Conservation (phyloP, 352 stramenopile genomes). For the Pythium aristosporum region DNA sequence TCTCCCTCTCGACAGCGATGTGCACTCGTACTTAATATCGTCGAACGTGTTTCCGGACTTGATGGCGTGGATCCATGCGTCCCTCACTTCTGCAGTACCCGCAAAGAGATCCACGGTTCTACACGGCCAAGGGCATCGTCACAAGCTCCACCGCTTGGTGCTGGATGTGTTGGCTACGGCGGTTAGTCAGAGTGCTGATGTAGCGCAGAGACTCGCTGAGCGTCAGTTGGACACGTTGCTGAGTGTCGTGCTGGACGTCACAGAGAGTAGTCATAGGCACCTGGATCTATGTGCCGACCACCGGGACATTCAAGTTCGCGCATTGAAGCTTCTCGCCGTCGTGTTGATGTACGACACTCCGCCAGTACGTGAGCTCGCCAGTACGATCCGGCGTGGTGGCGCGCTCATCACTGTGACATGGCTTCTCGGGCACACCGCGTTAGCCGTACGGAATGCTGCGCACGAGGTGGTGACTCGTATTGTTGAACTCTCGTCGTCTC, state of each 20-base stretch:
- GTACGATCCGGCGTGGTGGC: conserved; percentile 36
- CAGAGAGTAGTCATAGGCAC: not conserved
- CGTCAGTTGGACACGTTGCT: conserved; percentile 10
- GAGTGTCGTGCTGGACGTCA: not conserved
- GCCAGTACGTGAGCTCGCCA: conserved; percentile 17
- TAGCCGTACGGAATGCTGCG: conserved; percentile 24
- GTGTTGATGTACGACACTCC: conserved; percentile 19
- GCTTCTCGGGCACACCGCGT: conserved; percentile 31
- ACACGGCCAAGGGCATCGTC: not conserved
- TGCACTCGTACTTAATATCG: conserved; percentile 61
- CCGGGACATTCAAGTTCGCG: not conserved
- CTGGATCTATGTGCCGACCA: not conserved
- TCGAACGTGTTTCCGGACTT: conserved; percentile 51
- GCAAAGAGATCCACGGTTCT: not conserved
- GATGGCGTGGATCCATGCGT: conserved; percentile 60
- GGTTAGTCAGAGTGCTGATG: not conserved
- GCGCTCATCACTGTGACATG: conserved; percentile 43
- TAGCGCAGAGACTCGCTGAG: not conserved
- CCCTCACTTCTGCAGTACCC: not conserved
- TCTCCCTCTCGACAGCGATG: conserved; percentile 3
- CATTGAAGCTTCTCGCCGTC: not conserved
- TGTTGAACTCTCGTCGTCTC: conserved; percentile 27
- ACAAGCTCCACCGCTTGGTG: not conserved
- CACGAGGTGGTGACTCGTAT: conserved; percentile 21
- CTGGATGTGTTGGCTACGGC: not conserved